Conservation (phyloP, 176 grass and related monocot species). For the Thinopyrum elongatum region DNA sequence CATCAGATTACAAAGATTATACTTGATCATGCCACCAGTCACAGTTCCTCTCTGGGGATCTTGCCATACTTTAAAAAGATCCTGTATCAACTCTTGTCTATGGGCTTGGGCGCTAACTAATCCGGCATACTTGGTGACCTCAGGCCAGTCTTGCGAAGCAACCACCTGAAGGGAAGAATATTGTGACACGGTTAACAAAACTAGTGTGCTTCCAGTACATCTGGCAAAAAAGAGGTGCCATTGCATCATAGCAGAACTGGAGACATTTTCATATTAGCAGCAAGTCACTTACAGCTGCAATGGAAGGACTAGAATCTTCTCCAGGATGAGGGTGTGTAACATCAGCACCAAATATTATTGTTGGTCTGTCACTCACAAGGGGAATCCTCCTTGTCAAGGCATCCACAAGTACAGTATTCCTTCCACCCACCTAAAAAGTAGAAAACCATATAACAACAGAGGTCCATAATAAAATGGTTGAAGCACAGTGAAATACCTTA, state of each 20-base stretch:
- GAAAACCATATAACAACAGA: background rate
- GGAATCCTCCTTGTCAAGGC: slow-evolving; percentile 73
- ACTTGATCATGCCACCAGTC: slow-evolving; percentile 95
- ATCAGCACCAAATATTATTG: slow-evolving; percentile 97
- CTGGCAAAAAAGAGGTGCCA: background rate
- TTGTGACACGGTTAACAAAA: background rate
- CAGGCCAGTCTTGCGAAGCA: slow-evolving; percentile 96
- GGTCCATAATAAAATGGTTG: background rate
- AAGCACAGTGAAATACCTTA: slow-evolving; percentile 50
- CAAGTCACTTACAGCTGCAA: slow-evolving; percentile 76
- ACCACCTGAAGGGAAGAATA: slow-evolving; percentile 56
- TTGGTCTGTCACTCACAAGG: slow-evolving; percentile 79
- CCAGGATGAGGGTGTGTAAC: slow-evolving; percentile 95
- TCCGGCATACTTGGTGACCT: slow-evolving; percentile 92
- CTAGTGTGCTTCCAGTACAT: background rate
- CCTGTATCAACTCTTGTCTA: slow-evolving; percentile 88
- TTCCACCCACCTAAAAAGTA: slow-evolving; percentile 73
- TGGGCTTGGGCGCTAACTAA: slow-evolving; percentile 85
- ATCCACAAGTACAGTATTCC: slow-evolving; percentile 90
- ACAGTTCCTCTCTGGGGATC: slow-evolving; percentile 77
- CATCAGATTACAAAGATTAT: slow-evolving; percentile 16
- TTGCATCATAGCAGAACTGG: background rate
- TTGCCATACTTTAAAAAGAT: slow-evolving; percentile 93
- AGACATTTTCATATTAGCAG: background rate
- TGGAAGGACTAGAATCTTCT: slow-evolving; percentile 95